Base-by-base conservation (phyloP, 148 eudicot genomes). In the Chenopodium album region DNA sequence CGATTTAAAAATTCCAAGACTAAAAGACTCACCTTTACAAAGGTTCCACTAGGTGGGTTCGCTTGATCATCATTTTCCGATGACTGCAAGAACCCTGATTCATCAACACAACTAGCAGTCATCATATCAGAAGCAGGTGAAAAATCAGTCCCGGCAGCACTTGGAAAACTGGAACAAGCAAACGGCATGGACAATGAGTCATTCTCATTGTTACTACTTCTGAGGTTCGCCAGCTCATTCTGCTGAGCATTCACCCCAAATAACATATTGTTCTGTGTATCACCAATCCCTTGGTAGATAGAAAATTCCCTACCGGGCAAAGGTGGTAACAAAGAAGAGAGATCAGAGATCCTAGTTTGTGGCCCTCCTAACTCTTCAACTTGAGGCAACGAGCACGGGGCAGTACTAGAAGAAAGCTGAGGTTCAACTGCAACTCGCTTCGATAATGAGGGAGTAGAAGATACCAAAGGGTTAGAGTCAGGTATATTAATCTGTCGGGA, bases 61-160 rank as follows among this genome's bases (percentile, higher is more conserved):
- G 73, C 89, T 78, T 90, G 91, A 78, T 86, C 96, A 89, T 82
- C 85, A 82, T 93, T 91, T 82, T 93, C 96, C 11, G 93, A 82
- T 82, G 92, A 85, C 89, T 88, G 98, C 90, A 95, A 75, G 86
- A 90, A 90, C 86, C 93, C 91, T 20, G 98, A 88, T 77, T 93
- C 95, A 50, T 89, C 92, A 16, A 94, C 80, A 85, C 92, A 93
- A 85, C 92, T 88, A 71, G 92, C 87, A 80, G 94, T 68, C 37
- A 90, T 87, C 85, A 90, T 80, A n/a, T 84, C 83, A 31, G 94
- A 87, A 78, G 84, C 88, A 78, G 88, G 81, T 37, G 92, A 85
- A 85, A 87, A 93, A 79, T 92, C 94, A 59, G 87, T 77, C 9
- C 92, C 94, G 69, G 87, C 54, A 81, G 87, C 86, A 76, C 85